Evolutionary conservation across 2,329 filamentous ascomycete species (phyloP).

Genomic region (Arthrinium phaeospermum): DNA sequence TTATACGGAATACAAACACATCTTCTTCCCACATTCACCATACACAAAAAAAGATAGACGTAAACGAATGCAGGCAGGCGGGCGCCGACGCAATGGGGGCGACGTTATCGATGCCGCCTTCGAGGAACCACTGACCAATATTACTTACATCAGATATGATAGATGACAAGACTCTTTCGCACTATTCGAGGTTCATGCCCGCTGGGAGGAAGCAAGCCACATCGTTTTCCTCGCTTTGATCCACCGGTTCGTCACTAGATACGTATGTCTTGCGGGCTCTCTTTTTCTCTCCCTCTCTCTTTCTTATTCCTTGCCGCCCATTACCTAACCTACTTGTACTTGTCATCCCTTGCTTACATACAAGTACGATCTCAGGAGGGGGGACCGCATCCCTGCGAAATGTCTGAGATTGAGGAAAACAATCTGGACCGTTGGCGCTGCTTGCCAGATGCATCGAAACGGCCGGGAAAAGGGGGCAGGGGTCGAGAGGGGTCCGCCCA

Average conservation of each 20-base stretch:
- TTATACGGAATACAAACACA: background rate
- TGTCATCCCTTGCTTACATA: background rate
- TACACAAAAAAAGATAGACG: background rate
- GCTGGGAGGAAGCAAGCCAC: background rate
- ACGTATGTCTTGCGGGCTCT: background rate
- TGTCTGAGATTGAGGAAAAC: background rate
- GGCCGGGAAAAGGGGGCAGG: conserved; percentile 9
- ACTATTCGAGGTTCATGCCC: conserved; percentile 4
- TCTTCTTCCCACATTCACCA: background rate
- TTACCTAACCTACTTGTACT: no score
- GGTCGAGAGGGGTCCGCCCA: background rate
- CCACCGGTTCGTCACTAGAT: conserved; percentile 14
- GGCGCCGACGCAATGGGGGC: no score
- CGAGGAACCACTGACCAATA: no score
- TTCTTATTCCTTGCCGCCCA: background rate
- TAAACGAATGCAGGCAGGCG: background rate
- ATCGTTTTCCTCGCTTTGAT: background rate
- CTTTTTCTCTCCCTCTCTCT: background rate
- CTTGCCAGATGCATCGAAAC: conserved; percentile 11
- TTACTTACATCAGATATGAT: background rate
- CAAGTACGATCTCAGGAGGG: background rate
- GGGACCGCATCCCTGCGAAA: background rate
- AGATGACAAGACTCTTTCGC: background rate
- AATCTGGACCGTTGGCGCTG: conserved; percentile 15
- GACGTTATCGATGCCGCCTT: no score